phyloP scores from a whole-genome alignment of 176 grass and related monocot genomes.

The Eremochloa ophiuroides region DNA sequence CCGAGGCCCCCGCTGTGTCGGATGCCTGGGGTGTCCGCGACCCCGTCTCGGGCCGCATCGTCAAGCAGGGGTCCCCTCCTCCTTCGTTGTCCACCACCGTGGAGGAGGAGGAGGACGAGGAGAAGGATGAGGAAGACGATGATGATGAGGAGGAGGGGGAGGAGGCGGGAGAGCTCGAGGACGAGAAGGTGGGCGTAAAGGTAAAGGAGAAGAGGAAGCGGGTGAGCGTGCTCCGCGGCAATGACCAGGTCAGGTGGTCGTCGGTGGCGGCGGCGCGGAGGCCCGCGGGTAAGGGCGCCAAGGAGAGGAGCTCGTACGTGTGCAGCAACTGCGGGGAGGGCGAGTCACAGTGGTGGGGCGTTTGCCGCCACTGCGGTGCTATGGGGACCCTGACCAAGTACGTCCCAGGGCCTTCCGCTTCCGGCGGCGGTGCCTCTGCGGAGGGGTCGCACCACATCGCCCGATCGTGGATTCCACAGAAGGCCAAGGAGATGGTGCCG shows the following conservation, averaged over 20 bases:
- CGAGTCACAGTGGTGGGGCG: slow-evolving; percentile 76
- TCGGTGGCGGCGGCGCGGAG: neutral
- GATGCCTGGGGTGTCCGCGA: slow-evolving; percentile 45
- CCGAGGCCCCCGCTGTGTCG: neutral
- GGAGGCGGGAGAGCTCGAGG: slow-evolving; percentile 2
- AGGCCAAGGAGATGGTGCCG: slow-evolving; percentile 41
- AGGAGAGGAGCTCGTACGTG: slow-evolving; percentile 37
- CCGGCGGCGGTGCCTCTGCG: neutral
- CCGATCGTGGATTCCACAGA: slow-evolving; percentile 59
- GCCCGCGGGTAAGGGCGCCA: slow-evolving; percentile 31
- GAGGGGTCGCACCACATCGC: slow-evolving; percentile 35
- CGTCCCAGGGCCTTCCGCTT: neutral
- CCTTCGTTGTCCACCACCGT: neutral
- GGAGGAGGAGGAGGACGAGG: neutral
- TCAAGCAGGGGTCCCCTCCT: neutral
- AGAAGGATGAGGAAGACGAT: neutral
- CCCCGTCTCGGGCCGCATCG: slow-evolving; percentile 47
- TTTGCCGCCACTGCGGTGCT: slow-evolving; percentile 37
- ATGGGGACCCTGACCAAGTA: slow-evolving; percentile 19
- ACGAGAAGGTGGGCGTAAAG: neutral
- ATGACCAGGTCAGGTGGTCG: slow-evolving; percentile 7
- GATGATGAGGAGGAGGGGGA: neutral
- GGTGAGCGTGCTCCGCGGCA: neutral
- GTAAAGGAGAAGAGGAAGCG: slow-evolving; percentile 14
- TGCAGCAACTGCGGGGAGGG: slow-evolving; percentile 57